Evolutionary conservation across 495 filamentous ascomycete genomes (phyloP).

Genomic region (Penicillium cosmopolitanum): DNA sequence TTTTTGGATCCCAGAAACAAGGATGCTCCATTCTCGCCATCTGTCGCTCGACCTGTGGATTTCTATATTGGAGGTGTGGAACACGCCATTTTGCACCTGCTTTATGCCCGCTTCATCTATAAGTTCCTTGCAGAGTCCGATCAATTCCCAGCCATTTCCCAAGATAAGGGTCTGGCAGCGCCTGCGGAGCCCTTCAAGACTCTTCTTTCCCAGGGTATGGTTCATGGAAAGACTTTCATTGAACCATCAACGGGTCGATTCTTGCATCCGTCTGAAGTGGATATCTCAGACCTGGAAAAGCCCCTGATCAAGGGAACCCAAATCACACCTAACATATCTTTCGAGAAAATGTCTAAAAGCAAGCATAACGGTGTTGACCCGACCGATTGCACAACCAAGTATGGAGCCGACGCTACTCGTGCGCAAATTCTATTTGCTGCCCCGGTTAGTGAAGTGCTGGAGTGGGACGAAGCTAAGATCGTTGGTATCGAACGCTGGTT

Average conservation of each 20-base stretch:
- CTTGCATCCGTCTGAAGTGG: conserved; percentile 76
- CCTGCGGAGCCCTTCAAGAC: conserved; percentile 74
- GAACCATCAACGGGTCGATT: conserved; percentile 77
- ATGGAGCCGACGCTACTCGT: conserved; percentile 82
- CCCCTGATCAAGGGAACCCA: conserved; percentile 65
- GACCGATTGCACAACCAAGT: conserved; percentile 64
- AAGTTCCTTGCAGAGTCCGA: conserved; percentile 73
- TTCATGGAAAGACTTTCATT: conserved; percentile 81
- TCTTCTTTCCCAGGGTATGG: conserved; percentile 89
- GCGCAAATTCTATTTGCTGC: conserved; percentile 89
- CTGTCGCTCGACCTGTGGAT: conserved; percentile 72
- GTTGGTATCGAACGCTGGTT: conserved; percentile 82
- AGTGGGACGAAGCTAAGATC: conserved; percentile 88
- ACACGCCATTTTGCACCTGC: conserved; percentile 88
- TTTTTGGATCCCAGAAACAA: conserved; percentile 72
- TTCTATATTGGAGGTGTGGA: conserved; percentile 87
- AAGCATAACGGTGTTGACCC: conserved; percentile 95
- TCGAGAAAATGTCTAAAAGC: conserved; percentile 96
- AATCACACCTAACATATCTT: conserved; percentile 61
- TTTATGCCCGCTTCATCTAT: conserved; percentile 89
- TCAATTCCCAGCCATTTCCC: conserved; percentile 51
- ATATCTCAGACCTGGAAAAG: conserved; percentile 57
- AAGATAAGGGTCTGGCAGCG: conserved; percentile 28
- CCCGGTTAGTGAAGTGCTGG: conserved; percentile 77
- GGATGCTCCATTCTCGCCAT: conserved; percentile 60